Conservation (phyloP, 176 grass and related monocot species). For the Neostapfia colusana region DNA sequence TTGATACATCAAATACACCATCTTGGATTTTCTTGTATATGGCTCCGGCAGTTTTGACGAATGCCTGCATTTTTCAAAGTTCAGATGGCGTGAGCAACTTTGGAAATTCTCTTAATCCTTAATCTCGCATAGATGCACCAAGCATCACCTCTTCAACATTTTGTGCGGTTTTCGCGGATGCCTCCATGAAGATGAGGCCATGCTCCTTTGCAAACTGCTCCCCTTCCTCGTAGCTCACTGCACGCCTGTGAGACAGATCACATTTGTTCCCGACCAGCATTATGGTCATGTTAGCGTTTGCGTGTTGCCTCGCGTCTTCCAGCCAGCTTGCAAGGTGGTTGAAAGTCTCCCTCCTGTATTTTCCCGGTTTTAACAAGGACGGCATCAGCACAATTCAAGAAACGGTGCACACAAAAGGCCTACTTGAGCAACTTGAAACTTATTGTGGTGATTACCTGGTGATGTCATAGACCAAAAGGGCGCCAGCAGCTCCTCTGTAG, state of each 20-base stretch:
- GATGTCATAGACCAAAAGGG: constrained; percentile 74
- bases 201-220: constrained; percentile 82
- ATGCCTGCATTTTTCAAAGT: constrained; percentile 47
- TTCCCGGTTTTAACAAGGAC: neutral
- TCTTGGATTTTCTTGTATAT: constrained; percentile 87
- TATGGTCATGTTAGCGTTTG: constrained; percentile 76
- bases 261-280: constrained; percentile 78
- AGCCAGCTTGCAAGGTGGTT: constrained; percentile 83
- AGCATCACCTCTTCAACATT: constrained; percentile 69
- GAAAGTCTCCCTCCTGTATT: constrained; percentile 74
- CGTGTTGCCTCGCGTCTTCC: constrained; percentile 78
- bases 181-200: constrained; percentile 78
- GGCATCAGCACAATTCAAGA: neutral
- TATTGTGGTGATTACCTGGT: constrained; percentile 42
- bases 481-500: constrained; percentile 78
- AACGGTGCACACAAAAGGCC: neutral
- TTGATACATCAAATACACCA: constrained; percentile 79
- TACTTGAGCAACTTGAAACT: neutral
- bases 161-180: constrained; percentile 72
- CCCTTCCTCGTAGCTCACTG: constrained; percentile 68
- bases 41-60: constrained; percentile 65
- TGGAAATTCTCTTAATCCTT: neutral
- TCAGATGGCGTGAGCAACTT: constrained; percentile 2
- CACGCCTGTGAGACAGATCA: constrained; percentile 68
- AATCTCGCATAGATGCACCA: neutral